Conservation (phyloP, 208 protist genomes). For the Lotmaria passim region DNA sequence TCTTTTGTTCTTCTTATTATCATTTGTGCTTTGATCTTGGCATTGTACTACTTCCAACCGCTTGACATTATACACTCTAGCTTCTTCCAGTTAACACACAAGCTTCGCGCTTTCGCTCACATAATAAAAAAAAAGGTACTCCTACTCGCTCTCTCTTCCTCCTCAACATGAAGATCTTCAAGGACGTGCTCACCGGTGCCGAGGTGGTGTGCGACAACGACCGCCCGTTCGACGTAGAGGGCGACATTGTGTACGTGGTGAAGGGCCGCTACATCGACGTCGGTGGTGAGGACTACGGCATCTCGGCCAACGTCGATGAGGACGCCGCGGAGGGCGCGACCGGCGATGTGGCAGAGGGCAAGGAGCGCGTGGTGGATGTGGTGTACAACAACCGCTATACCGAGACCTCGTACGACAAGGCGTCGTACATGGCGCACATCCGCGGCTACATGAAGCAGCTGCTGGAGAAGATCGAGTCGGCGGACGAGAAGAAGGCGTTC, state of each 20-base stretch:
- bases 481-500: conserved; percentile 89
- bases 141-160: neutral
- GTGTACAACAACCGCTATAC: conserved; percentile 92
- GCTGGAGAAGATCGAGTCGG: conserved; percentile 82
- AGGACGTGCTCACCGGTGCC: conserved; percentile 85
- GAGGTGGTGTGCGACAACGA: conserved; percentile 94
- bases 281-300: conserved; percentile 90
- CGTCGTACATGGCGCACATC: conserved; percentile 92
- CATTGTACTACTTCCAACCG: no score
- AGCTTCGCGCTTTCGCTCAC: conserved; percentile 6
- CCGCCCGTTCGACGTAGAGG: conserved; percentile 72
- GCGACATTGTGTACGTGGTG: conserved; percentile 85
- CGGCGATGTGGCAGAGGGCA: conserved; percentile 79
- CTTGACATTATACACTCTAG: neutral
- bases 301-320: conserved; percentile 91
- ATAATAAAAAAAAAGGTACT: neutral
- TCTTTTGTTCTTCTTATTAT: neutral
- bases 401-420: conserved; percentile 94
- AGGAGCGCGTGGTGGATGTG: conserved; percentile 86
- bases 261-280: conserved; percentile 88
- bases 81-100: conserved; percentile 1
- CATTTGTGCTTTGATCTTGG: neutral
- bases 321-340: conserved; percentile 86
- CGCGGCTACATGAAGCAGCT: conserved; percentile 92
- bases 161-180: conserved; percentile 87